Evolutionary conservation across 164 flowering plant genomes (phyloP), one percentile per base, ranked within the genome.

Genomic region (Macadamia integrifolia): DNA sequence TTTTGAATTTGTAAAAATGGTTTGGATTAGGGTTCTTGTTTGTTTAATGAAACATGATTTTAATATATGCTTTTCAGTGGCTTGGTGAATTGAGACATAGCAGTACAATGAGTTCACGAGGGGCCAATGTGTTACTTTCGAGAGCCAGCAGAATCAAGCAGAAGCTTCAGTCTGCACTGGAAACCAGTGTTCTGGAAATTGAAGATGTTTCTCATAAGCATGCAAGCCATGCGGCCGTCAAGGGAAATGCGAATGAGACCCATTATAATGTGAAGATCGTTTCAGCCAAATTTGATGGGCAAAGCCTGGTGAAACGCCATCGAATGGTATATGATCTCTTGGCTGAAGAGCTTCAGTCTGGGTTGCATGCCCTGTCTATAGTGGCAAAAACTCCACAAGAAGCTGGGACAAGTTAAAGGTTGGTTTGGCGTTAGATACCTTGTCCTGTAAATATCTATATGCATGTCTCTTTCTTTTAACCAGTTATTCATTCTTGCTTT

Each of bases 121-220:
- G 78, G 53, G 84, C 79, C 31, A 80, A 29, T 46, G 62, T 64
- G 30, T 31, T 80, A 76, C 66, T 78, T 15, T 69, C 86, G 7
- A 79, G 92, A 69, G 92, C 87, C 12, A 72, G 30, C 46, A 77
- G 92, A 62, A 86, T 88, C n/a, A 84, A 73, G 71, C 73, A 75
- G 63, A 86, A 80, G 77, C 71, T 86, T 66, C 84, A 83, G 58
- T 71, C 84, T 43, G 77, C 78, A 42, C 66, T 88, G 12, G 87
- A 84, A 75, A 82, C 88, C 1, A 77, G 70, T 42, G 48, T 69
- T 17, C 50, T 91, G 63, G 88, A 84, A 64, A 79, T 91, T 6
- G 91, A 86, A 43, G 97, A 91, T 71, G 90, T 91, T 28, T 91
- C 97, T 6, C 70, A 83, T 53, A 87, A 86, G 79, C 97, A 91